Percentiles rank a stretch among this genome's conserved stretches.
These are phyloP conservation scores for Penicillium herquei DNA, from an alignment of 495 filamentous ascomycete species.

Conservation along the genomic window DNA sequence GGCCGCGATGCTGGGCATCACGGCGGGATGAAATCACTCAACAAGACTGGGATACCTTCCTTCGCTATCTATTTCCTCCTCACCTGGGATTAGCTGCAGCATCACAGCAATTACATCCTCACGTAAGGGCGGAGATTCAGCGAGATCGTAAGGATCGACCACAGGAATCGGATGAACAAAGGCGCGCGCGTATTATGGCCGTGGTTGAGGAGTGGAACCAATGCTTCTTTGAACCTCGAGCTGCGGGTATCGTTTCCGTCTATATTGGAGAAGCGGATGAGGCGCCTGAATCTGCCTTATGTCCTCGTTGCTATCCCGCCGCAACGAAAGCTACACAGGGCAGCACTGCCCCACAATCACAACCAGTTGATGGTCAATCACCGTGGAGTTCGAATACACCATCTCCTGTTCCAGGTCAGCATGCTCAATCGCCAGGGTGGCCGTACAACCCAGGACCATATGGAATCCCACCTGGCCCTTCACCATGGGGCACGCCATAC, in stretches of 20 bases:
- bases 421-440: slow-evolving; percentile 15
- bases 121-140: slow-evolving; percentile 40
- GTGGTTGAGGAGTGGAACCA: slow-evolving; percentile 54
- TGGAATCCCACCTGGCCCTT: slow-evolving; percentile 3
- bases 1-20: slow-evolving; percentile 43
- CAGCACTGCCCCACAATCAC: slow-evolving; percentile 3
- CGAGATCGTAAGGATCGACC: slow-evolving; percentile 44
- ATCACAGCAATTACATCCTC: slow-evolving; percentile 39
- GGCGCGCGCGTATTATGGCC: slow-evolving; percentile 38
- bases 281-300: slow-evolving; percentile 42
- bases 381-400: slow-evolving; percentile 7
- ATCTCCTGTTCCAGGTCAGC: slow-evolving; percentile 19
- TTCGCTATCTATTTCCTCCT: slow-evolving; percentile 47
- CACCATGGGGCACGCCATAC: slow-evolving; percentile 22
- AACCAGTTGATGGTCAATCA: slow-evolving; percentile 10
- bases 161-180: slow-evolving; percentile 44
- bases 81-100: slow-evolving; percentile 40
- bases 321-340: slow-evolving; percentile 35
- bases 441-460: slow-evolving; percentile 11
- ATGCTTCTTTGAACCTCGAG: slow-evolving; percentile 48
- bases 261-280: slow-evolving; percentile 40
- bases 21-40: slow-evolving; percentile 39
- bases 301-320: slow-evolving; percentile 45
- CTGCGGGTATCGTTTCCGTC: slow-evolving; percentile 33
- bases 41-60: slow-evolving; percentile 53